A percentile compares a stretch with the other conserved stretches of the same genome.
These are phyloP conservation scores for Ophiostoma sp. DNA, from an alignment of 2,329 filamentous ascomycete genomes.

Conservation along the genomic window DNA sequence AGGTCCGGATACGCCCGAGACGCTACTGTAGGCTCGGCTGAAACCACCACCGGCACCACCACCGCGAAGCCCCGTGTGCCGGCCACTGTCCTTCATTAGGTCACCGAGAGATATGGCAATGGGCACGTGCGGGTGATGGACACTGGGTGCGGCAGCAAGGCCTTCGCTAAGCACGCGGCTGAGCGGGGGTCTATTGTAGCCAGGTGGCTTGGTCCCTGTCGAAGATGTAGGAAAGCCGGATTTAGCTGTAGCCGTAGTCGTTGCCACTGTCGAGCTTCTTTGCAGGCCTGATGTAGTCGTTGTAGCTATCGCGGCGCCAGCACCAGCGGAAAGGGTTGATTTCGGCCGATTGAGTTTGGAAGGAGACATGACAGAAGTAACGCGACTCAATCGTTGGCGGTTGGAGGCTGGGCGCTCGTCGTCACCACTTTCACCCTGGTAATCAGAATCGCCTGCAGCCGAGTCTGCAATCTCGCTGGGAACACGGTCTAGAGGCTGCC, in stretches of 20 bases:
- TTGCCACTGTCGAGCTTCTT: constrained; percentile 30
- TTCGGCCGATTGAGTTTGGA: neutral
- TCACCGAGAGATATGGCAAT: constrained; percentile 24
- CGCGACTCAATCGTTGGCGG: constrained; percentile 22
- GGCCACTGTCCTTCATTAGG: constrained; percentile 22
- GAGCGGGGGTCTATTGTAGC: constrained; percentile 13
- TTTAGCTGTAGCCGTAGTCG: constrained; percentile 24
- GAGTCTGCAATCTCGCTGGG: constrained; percentile 42
- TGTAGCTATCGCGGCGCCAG: neutral
- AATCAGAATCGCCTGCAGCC: constrained; percentile 29
- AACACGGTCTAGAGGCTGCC: constrained; percentile 31
- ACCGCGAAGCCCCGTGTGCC: constrained; percentile 1
- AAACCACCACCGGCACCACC: constrained; percentile 19
- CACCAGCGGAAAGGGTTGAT: neutral
- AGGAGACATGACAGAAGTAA: neutral
- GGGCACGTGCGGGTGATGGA: constrained; percentile 16
- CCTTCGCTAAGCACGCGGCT: constrained; percentile 23
- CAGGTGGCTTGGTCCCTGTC: neutral
- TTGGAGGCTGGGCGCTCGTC: constrained; percentile 23
- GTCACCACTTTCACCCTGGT: constrained; percentile 25
- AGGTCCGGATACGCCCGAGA: neutral
- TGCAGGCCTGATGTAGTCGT: constrained; percentile 18
- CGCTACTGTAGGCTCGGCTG: neutral
- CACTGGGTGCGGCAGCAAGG: constrained; percentile 25
- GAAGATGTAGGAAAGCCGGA: neutral